Percentiles rank a stretch among this genome's conserved stretches.
Evolutionary conservation across 495 filamentous ascomycete genomes (phyloP).

Genomic region (Letharia lupina): DNA sequence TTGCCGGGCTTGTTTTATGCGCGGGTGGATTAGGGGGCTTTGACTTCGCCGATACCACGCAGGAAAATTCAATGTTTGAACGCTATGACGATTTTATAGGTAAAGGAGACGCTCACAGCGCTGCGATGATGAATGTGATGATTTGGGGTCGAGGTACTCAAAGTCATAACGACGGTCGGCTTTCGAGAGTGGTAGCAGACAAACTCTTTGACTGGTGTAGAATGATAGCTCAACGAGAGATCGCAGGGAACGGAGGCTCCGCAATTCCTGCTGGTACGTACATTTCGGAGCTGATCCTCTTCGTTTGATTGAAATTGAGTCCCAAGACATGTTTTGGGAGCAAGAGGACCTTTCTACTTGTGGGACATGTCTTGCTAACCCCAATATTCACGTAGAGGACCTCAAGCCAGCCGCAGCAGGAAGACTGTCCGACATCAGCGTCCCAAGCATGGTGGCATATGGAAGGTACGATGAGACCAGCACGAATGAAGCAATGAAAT

Average conservation of each 20-base stretch:
- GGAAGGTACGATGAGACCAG: slow-evolving; percentile 14
- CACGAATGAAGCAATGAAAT: slow-evolving; percentile 8
- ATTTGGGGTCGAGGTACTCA: slow-evolving; percentile 9
- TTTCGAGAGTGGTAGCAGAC: neutral
- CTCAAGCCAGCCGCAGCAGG: slow-evolving; percentile 3
- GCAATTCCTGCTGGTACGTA: neutral
- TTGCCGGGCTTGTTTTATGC: slow-evolving; percentile 10
- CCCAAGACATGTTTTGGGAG: too few species aligned
- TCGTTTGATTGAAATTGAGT: too few species aligned
- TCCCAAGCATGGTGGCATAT: neutral
- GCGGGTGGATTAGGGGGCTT: slow-evolving; percentile 12
- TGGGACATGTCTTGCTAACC: too few species aligned
- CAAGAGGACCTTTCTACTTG: too few species aligned
- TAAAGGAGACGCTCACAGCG: slow-evolving; percentile 2
- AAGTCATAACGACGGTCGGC: neutral
- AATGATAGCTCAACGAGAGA: slow-evolving; percentile 2
- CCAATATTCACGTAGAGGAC: neutral
- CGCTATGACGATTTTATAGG: neutral
- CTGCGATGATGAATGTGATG: slow-evolving; percentile 5
- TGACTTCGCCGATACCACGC: neutral
- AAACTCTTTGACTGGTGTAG: slow-evolving; percentile 10
- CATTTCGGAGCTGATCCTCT: too few species aligned
- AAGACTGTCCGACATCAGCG: slow-evolving; percentile 5
- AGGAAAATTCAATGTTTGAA: slow-evolving; percentile 7
- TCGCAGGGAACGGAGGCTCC: slow-evolving; percentile 8